A percentile compares a stretch with the other conserved stretches of the same genome.
phyloP scores from a whole-genome alignment of 1,139 yeast genomes.

The Scheffersomyces lignicola region DNA sequence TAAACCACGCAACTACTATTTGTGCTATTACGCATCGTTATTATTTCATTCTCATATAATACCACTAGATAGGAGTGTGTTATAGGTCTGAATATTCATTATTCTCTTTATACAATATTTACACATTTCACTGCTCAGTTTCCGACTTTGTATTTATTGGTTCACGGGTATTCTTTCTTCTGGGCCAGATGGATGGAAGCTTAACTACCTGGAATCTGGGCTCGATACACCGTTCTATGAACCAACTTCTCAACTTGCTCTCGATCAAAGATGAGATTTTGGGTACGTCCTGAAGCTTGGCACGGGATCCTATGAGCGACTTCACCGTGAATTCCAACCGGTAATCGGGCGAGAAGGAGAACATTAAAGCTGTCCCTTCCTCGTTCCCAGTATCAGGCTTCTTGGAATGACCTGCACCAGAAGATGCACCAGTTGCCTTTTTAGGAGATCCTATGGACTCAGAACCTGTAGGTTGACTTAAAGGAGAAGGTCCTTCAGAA shows the following conservation, averaged over 20 bases:
- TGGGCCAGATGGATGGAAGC: constrained; percentile 89
- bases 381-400: constrained; percentile 13
- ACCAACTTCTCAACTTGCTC: constrained; percentile 81
- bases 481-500: not conserved
- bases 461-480: constrained; percentile 1
- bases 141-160: constrained; percentile 20
- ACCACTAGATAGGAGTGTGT: no score
- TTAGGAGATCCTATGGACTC: constrained; percentile 4
- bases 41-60: no score
- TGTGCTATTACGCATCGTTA: no score
- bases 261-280: constrained; percentile 85
- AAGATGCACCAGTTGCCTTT: constrained; percentile 1
- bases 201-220: constrained; percentile 86
- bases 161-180: constrained; percentile 67
- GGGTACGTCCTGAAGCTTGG: constrained; percentile 91
- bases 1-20: no score
- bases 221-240: constrained; percentile 87
- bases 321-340: constrained; percentile 81
- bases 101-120: no score
- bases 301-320: constrained; percentile 88
- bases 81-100: no score
- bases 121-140: not conserved
- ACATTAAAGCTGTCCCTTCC: constrained; percentile 70
- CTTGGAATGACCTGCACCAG: constrained; percentile 5
- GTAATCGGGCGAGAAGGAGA: constrained; percentile 90